Evolutionary conservation across 2,329 filamentous ascomycete genomes (phyloP), one percentile per base, ranked within the genome.

Genomic region (Hysterium pulicare): DNA sequence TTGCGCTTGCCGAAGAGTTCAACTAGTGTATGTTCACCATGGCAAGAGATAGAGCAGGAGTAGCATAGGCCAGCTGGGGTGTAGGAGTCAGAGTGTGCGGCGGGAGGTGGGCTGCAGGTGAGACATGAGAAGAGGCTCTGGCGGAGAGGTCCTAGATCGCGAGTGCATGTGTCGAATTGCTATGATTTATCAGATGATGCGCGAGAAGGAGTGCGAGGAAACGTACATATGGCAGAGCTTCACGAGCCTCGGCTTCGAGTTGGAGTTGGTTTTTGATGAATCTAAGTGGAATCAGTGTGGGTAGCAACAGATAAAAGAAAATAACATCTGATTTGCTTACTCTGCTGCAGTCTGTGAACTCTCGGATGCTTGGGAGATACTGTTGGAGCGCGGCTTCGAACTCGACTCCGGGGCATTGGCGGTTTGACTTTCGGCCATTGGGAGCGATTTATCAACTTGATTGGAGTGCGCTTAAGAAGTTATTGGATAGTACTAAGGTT

Each of bases 1-100:
- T 95, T 84, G 59, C 94, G 84, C 72, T 96, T 97, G 62, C 81
- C 85, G 71, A 98, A 98, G 16, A 98, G 85, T 70, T 98, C 93
- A 38, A 97, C 93, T 20, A 98, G 81, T 1, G 79, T 86, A 64
- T 98, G 93, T 60, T 97, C 90, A 53, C 93, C 91, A 60, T 98
- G 93, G 64, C 93, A 98, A 55, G 91, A 87, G 45, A 98, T 89
- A 5, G 91, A 96, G 71, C 93, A 98, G 17, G 90, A 87, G 60
- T 98, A 98, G 74, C 93, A 98, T 43, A 98, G 81, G 20, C 87
- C 93, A 3, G 91, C 93, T 5, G 85, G 75, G 6, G 73, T 79
- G 64, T 85, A 87, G 1, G 83, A 72, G 38, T 83, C 82, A 33
- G 78, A 72, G 1, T 76, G 61, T 33, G 79, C 77, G 2, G 74